Evolutionary conservation across 768 basidiomycete genomes (phyloP), one percentile per base, ranked within the genome.

Genomic region (Leccinellum rugosiceps): DNA sequence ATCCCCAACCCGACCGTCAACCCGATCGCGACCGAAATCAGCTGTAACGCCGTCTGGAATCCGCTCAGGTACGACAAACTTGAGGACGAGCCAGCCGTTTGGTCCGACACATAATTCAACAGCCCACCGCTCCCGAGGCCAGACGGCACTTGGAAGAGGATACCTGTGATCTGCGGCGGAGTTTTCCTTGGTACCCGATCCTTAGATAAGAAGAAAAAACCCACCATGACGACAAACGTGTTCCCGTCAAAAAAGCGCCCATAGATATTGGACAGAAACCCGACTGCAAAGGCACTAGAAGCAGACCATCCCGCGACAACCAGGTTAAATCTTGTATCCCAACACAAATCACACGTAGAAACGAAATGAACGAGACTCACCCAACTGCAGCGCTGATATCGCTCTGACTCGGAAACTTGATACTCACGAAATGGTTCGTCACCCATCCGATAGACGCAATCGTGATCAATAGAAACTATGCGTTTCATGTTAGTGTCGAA

Each of bases 131-230:
- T 89, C 8, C 86, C 84, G 11, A 94, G 79, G 38, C 91, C 92
- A 8, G 88, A 89, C 0, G 91, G 92, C 1, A 94, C 79, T 73
- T 94, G 92, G 75, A 93, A 89, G 15, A 93, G 77, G 49, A 94
- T 88, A 23, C 88, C 90, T 0, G 87, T 89, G 60, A 90, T 86
- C 80, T 75, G 50, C 9, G 0, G 35, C 35, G 17, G 8, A 38
- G 0, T 9, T n/a, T n/a, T 23, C 23, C 48, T 50, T 25, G 21
- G 41, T 13, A 38, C 35, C 44, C 26, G 14, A 30, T 41, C 13
- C 14, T 23, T 45, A 14, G 6, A 21, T 21, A 23, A 17, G 7
- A 14, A 4, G n/a, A n/a, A 34, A 23, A 35, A 26, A 71, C 79
- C 34, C 44, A 90, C 88, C 84, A 92, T 90, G 58, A 93, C 83